Evolutionary conservation across 2,329 filamentous ascomycete genomes (phyloP).

Genomic region (Blastomyces emzantsi): DNA sequence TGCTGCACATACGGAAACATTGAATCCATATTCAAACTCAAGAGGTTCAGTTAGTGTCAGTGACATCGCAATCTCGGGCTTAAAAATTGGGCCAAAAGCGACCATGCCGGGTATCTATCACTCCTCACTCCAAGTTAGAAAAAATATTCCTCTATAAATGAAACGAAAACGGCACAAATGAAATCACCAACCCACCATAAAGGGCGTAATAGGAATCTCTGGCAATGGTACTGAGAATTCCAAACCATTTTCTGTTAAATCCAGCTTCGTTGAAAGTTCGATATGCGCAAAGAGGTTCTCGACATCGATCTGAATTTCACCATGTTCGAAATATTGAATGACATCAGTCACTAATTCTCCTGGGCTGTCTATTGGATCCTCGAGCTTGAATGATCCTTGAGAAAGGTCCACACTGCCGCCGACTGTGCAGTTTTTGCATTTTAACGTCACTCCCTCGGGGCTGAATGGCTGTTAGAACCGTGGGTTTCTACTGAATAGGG

Average conservation of each 20-base stretch:
- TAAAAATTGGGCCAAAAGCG: slow-evolving; percentile 17
- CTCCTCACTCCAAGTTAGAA: neutral
- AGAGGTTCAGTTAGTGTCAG: slow-evolving; percentile 13
- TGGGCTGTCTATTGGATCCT: slow-evolving; percentile 4
- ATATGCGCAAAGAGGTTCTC: slow-evolving; percentile 17
- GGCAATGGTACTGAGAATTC: slow-evolving; percentile 18
- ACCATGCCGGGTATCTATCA: slow-evolving; percentile 19
- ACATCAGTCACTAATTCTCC: slow-evolving; percentile 11
- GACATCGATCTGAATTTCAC: slow-evolving; percentile 16
- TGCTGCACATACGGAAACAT: slow-evolving; percentile 15
- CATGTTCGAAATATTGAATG: slow-evolving; percentile 18
- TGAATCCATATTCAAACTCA: slow-evolving; percentile 19
- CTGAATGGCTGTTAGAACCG: slow-evolving; percentile 9
- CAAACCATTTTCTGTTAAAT: slow-evolving; percentile 11
- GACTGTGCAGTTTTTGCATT: slow-evolving; percentile 19
- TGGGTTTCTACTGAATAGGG: neutral
- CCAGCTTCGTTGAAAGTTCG: slow-evolving; percentile 17
- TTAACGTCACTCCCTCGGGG: slow-evolving; percentile 16
- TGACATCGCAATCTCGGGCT: slow-evolving; percentile 13
- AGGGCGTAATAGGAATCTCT: slow-evolving; percentile 18
- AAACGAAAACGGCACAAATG: neutral
- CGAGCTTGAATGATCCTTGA: slow-evolving; percentile 16
- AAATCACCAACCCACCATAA: slow-evolving; percentile 15
- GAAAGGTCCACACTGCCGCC: slow-evolving; percentile 17
- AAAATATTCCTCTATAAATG: neutral